Evolutionary conservation across 2,329 filamentous ascomycete species (phyloP).

Genomic region (Leptographium galeiforme): DNA sequence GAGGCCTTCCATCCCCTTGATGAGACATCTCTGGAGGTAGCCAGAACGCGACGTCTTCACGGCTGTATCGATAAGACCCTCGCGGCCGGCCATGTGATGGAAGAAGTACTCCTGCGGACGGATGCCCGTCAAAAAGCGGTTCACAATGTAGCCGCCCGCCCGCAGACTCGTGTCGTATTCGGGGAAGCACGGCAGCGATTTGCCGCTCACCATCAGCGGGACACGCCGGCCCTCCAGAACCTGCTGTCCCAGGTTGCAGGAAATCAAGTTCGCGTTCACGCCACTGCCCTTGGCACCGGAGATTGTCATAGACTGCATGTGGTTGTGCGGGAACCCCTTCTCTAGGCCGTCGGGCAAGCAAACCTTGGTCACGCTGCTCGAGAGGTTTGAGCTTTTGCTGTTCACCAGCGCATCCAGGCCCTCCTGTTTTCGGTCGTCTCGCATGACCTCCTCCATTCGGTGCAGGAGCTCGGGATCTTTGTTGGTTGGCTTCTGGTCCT

Average conservation of each 20-base stretch:
- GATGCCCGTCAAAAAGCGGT: slow-evolving; percentile 95
- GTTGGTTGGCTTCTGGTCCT: slow-evolving; percentile 45
- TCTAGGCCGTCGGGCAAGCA: slow-evolving; percentile 74
- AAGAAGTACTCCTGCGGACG: slow-evolving; percentile 98
- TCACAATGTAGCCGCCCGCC: slow-evolving; percentile 85
- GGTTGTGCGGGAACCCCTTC: slow-evolving; percentile 90
- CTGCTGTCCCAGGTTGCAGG: slow-evolving; percentile 93
- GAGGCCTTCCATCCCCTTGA: slow-evolving; percentile 96
- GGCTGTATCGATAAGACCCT: slow-evolving; percentile 96
- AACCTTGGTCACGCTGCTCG: slow-evolving; percentile 60
- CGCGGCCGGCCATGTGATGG: slow-evolving; percentile 97
- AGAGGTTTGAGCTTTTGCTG: slow-evolving; percentile 52
- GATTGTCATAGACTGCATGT: slow-evolving; percentile 98
- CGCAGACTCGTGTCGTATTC: slow-evolving; percentile 81
- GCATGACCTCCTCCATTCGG: slow-evolving; percentile 76
- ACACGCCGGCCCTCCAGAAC: slow-evolving; percentile 90
- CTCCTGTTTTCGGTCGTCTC: slow-evolving; percentile 82
- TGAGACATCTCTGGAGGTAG: slow-evolving; percentile 89
- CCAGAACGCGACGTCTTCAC: slow-evolving; percentile 97
- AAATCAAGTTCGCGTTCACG: slow-evolving; percentile 96
- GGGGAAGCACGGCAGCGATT: slow-evolving; percentile 86
- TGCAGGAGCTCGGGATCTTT: slow-evolving; percentile 59
- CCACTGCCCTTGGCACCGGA: slow-evolving; percentile 87
- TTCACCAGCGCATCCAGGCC: slow-evolving; percentile 85
- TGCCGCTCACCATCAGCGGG: slow-evolving; percentile 94